Evolutionary conservation across 768 basidiomycete species (phyloP).

Genomic region (Phanerochaete carnosa): DNA sequence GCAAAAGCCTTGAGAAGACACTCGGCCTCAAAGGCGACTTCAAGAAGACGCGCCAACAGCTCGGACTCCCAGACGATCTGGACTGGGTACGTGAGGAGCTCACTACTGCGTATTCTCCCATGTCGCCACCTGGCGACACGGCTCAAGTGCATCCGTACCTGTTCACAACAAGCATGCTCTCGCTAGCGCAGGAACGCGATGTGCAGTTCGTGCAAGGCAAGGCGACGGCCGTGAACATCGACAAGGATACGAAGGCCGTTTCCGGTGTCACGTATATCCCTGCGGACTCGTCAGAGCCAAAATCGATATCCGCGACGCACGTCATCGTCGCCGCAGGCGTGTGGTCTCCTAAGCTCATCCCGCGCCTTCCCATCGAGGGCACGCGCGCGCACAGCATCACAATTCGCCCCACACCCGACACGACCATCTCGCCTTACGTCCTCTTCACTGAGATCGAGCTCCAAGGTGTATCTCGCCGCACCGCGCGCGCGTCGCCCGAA

Average conservation of each 20-base stretch:
- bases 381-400: conserved; percentile 75
- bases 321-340: conserved; percentile 83
- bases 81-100: conserved; percentile 41
- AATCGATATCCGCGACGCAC: conserved; percentile 54
- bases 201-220: conserved; percentile 44
- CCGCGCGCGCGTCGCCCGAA: conserved; percentile 47
- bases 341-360: conserved; percentile 69
- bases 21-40: conserved; percentile 36
- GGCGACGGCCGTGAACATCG: conserved; percentile 44
- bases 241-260: conserved; percentile 32
- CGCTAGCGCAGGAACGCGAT: conserved; percentile 55
- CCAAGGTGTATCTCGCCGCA: conserved; percentile 20
- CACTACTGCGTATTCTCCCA: conserved; percentile 57
- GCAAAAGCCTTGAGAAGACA: conserved; percentile 55
- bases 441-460: conserved; percentile 77
- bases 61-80: conserved; percentile 30
- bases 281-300: conserved; percentile 18
- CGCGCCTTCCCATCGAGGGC: conserved; percentile 53
- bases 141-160: conserved; percentile 77
- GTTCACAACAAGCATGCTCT: conserved; percentile 72
- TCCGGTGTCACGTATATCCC: conserved; percentile 44
- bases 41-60: conserved; percentile 7
- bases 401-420: conserved; percentile 38
- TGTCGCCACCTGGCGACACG: conserved; percentile 55
- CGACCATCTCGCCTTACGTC: conserved; percentile 65